Percentiles rank a stretch among this genome's conserved stretches.
Evolutionary conservation across 768 basidiomycete species (phyloP).

Genomic region (Termitomyces sp.): DNA sequence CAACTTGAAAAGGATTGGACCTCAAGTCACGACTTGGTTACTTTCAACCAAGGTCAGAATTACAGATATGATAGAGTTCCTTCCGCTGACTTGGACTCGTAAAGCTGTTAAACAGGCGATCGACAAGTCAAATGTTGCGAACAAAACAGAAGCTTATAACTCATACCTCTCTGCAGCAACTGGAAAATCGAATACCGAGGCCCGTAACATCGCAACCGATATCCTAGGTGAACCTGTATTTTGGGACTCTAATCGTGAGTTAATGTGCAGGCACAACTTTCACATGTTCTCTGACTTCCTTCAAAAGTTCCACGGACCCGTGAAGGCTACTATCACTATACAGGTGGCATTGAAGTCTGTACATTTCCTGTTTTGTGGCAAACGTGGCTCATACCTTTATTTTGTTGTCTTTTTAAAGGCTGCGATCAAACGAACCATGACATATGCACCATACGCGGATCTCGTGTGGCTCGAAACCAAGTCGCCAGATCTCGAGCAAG

Average conservation of each 20-base stretch:
- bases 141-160: constrained; percentile 54
- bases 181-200: constrained; percentile 71
- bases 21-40: constrained; percentile 60
- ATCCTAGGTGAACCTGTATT: constrained; percentile 67
- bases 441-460: constrained; percentile 85
- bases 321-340: constrained; percentile 90
- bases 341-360: constrained; percentile 67
- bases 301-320: constrained; percentile 74
- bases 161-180: constrained; percentile 54
- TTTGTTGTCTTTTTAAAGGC: constrained; percentile 34
- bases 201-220: constrained; percentile 69
- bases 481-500: constrained; percentile 78
- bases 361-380: neutral
- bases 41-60: constrained; percentile 76
- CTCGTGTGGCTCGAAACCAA: constrained; percentile 94
- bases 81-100: neutral
- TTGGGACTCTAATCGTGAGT: constrained; percentile 89
- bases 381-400: neutral
- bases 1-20: constrained; percentile 76
- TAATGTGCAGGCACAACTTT: neutral
- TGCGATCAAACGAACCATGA: constrained; percentile 76
- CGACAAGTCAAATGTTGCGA: constrained; percentile 38
- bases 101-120: constrained; percentile 63
- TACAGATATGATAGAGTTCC: neutral
- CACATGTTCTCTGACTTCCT: neutral